These are phyloP conservation scores for Hyaloraphidium curvatum DNA, from an alignment of 192 early-diverging fungal genomes.

Conservation along the genomic window DNA sequence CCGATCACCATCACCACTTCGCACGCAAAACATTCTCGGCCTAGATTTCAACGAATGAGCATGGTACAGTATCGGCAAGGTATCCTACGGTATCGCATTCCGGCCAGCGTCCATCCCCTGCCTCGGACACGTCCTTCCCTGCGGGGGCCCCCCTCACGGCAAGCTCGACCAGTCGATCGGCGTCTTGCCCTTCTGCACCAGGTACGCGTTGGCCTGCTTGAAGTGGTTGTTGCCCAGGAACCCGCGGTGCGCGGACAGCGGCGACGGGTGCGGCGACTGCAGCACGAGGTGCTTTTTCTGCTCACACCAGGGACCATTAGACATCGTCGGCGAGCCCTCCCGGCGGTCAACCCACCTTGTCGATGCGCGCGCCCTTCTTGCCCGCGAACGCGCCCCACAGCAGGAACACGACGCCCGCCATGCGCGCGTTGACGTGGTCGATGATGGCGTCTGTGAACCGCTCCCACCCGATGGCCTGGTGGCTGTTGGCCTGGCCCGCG, in stretches of 20 bases:
- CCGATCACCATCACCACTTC: too few species aligned
- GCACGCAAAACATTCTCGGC: too few species aligned
- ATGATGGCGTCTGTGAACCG: conserved; percentile 71
- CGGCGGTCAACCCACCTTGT: conserved; percentile 17
- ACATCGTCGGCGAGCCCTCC: not conserved
- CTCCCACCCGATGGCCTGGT: conserved; percentile 68
- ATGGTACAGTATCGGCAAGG: too few species aligned
- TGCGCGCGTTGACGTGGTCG: conserved; percentile 37
- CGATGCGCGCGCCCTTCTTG: conserved; percentile 56
- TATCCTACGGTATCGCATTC: too few species aligned
- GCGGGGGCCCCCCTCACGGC: too few species aligned
- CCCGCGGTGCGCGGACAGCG: conserved; percentile 65
- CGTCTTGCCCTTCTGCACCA: conserved; percentile 30
- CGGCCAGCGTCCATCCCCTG: too few species aligned
- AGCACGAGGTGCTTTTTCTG: conserved; percentile 62
- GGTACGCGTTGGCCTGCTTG: conserved; percentile 68
- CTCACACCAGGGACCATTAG: not conserved
- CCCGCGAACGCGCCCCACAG: conserved; percentile 83
- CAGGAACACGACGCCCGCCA: conserved; percentile 63
- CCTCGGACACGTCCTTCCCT: too few species aligned
- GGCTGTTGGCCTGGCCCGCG: conserved; percentile 54
- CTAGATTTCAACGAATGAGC: too few species aligned
- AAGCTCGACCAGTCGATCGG: conserved; percentile 47
- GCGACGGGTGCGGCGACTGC: conserved; percentile 73
- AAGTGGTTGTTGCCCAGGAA: conserved; percentile 79